Percentiles rank a stretch among this genome's conserved stretches.
Evolutionary conservation across 1,284 basidiomycete species (phyloP).

Genomic region (Schizopora paradoxa): DNA sequence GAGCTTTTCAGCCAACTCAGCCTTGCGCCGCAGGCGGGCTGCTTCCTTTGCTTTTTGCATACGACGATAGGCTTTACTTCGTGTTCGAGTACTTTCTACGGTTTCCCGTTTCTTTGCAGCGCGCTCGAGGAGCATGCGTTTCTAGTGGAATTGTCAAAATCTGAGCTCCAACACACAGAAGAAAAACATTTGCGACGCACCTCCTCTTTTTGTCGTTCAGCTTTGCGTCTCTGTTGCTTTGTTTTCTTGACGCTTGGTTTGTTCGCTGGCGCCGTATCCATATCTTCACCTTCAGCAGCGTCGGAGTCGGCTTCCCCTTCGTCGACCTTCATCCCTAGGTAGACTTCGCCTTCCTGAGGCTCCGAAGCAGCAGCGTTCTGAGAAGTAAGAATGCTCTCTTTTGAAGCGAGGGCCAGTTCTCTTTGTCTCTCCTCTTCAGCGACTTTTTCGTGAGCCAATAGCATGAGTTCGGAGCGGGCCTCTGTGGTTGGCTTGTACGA

Average conservation of each 20-base stretch:
- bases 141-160: slow-evolving; percentile 35
- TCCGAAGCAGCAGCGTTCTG: slow-evolving; percentile 28
- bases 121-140: slow-evolving; percentile 56
- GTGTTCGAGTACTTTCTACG: no score
- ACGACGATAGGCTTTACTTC: slow-evolving; percentile 37
- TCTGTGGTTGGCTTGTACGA: slow-evolving; percentile 90
- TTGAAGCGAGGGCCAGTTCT: slow-evolving; percentile 49
- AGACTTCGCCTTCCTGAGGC: slow-evolving; percentile 25
- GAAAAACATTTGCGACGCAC: slow-evolving; percentile 32
- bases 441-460: slow-evolving; percentile 67
- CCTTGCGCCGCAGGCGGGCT: slow-evolving; percentile 37
- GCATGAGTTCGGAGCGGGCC: slow-evolving; percentile 73
- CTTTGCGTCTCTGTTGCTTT: slow-evolving; percentile 62
- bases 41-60: slow-evolving; percentile 39
- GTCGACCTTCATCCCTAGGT: slow-evolving; percentile 61
- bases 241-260: slow-evolving; percentile 65
- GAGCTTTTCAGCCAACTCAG: slow-evolving; percentile 38
- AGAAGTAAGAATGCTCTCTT: slow-evolving; percentile 52
- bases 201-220: slow-evolving; percentile 53
- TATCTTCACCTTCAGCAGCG: slow-evolving; percentile 28
- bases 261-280: slow-evolving; percentile 30
- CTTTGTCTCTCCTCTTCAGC: slow-evolving; percentile 50
- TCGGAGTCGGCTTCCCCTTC: slow-evolving; percentile 32
- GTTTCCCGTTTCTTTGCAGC: slow-evolving; percentile 51
- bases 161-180: slow-evolving; percentile 5